Evolutionary conservation across 805 yeast genomes (phyloP).

Genomic region (Monosporozyma aquatica): DNA sequence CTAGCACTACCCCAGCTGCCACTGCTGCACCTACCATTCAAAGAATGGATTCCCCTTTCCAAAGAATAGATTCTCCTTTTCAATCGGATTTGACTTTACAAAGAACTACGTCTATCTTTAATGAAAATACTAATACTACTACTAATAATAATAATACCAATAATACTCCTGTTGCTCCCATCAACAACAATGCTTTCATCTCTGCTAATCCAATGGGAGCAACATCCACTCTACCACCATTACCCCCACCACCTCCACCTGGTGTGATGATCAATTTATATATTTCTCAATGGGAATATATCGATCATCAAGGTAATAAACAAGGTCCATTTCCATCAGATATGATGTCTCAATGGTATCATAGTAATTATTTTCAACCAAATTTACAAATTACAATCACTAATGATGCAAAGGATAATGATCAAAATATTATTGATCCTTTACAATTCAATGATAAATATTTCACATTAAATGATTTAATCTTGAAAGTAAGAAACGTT

Average conservation of each 20-base stretch:
- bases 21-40: background rate
- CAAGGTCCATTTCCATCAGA: constrained; percentile 82
- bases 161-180: background rate
- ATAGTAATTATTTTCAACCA: constrained; percentile 50
- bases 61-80: background rate
- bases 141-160: background rate
- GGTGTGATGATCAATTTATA: background rate
- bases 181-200: no score
- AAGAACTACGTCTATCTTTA: constrained; percentile 3
- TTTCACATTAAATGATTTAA: constrained; percentile 21
- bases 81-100: background rate
- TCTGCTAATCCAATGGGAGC: no score
- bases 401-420: no score
- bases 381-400: constrained; percentile 49
- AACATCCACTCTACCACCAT: constrained; percentile 2
- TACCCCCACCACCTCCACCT: background rate
- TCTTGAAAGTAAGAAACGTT: constrained; percentile 17
- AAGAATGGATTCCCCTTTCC: background rate
- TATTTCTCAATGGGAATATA: constrained; percentile 57
- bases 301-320: constrained; percentile 57
- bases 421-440: background rate
- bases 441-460: constrained; percentile 18
- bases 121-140: background rate
- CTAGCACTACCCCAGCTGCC: background rate
- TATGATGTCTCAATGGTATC: constrained; percentile 74